Conservation (phyloP, 371 early-diverging fungal species). For the Mortierella sp. region DNA sequence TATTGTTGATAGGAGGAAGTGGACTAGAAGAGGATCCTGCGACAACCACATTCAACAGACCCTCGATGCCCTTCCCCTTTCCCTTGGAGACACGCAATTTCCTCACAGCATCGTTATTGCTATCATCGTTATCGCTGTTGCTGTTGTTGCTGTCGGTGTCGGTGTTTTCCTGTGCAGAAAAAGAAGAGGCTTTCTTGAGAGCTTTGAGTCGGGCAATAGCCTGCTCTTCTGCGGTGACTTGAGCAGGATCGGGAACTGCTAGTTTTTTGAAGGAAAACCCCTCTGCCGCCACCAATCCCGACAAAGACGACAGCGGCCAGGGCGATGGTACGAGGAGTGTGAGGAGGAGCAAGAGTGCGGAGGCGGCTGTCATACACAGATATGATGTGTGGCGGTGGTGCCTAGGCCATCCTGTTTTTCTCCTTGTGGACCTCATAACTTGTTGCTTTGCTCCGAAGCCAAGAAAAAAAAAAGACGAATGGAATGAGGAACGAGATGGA, state of each 20-base stretch:
- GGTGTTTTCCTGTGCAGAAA: background rate
- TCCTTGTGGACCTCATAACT: background rate
- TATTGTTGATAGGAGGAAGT: background rate
- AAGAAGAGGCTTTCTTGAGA: background rate
- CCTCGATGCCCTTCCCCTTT: background rate
- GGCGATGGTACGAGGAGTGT: background rate
- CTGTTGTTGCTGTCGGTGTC: background rate
- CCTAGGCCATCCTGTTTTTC: background rate
- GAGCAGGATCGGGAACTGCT: background rate
- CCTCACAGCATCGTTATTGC: background rate
- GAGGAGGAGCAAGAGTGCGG: background rate
- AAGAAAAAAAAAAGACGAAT: background rate
- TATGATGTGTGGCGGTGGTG: background rate
- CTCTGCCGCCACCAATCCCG: background rate
- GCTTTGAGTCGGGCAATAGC: slow-evolving; percentile 1
- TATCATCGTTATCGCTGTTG: background rate
- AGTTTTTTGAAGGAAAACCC: background rate
- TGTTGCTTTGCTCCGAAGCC: background rate
- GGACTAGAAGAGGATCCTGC: background rate
- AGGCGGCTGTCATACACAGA: background rate
- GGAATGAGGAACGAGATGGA: background rate
- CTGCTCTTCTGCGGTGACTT: background rate
- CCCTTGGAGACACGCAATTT: background rate
- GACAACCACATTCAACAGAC: slow-evolving; percentile 1
- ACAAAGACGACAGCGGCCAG: background rate